A percentile compares a stretch with the other conserved stretches of the same genome.
phyloP scores from a whole-genome alignment of 208 protist genomes.

The Perkinsela sp. region DNA sequence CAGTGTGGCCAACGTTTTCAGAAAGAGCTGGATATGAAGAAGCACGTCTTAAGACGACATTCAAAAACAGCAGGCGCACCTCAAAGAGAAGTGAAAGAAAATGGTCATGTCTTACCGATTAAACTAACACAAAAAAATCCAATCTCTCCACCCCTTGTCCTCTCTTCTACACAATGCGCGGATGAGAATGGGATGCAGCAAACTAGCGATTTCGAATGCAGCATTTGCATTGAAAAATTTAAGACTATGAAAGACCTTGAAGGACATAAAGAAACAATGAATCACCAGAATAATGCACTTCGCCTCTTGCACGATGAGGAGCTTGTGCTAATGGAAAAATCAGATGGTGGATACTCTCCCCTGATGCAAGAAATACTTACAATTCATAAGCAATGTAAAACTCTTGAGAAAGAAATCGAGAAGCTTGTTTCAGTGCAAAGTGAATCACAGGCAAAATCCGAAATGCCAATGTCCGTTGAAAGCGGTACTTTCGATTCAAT shows the following conservation, averaged over 20 bases:
- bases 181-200: neutral
- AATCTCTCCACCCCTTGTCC: no score
- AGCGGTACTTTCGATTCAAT: no score
- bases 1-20: neutral
- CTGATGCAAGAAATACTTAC: neutral
- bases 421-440: neutral
- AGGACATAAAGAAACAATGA: neutral
- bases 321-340: neutral
- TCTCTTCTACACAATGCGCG: no score
- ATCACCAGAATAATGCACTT: neutral
- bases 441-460: neutral
- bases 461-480: neutral
- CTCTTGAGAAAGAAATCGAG: neutral
- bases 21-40: neutral
- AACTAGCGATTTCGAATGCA: neutral
- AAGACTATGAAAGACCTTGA: neutral
- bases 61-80: neutral
- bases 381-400: neutral
- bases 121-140: neutral
- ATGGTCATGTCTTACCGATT: neutral
- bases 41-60: neutral
- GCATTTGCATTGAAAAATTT: neutral
- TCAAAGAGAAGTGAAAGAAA: neutral
- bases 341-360: neutral
- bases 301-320: neutral